These are phyloP conservation scores for Coffea humblotiana DNA, from an alignment of 305 asterid genomes.

Conservation along the genomic window DNA sequence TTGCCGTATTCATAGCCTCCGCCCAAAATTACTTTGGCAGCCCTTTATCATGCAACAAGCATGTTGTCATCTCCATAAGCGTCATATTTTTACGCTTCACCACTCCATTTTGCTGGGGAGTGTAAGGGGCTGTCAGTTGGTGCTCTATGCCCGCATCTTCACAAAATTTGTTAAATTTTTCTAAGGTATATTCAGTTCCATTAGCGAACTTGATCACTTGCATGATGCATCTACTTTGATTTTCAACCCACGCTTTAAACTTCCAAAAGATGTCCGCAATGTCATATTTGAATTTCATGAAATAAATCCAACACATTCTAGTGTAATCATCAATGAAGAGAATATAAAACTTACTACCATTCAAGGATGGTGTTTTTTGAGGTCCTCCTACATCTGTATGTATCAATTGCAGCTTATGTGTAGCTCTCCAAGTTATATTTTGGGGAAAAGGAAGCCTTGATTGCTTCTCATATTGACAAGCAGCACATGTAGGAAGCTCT, in stretches of 20 bases:
- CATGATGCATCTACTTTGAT: slow-evolving; percentile 5
- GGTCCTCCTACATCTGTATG: background rate
- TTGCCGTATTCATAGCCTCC: background rate
- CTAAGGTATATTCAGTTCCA: background rate
- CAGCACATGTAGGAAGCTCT: background rate
- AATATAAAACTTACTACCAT: background rate
- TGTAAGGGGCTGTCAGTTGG: too few species aligned
- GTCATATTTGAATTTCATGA: slow-evolving; percentile 7
- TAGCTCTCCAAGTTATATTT: background rate
- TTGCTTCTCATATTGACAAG: background rate
- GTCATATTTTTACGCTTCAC: too few species aligned
- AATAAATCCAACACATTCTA: background rate
- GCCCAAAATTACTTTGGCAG: slow-evolving; percentile 13
- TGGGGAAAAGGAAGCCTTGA: background rate
- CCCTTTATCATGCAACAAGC: background rate
- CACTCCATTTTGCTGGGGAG: too few species aligned
- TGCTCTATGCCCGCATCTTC: too few species aligned
- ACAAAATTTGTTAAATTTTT: too few species aligned
- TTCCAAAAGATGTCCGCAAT: slow-evolving; percentile 2
- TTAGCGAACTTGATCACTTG: slow-evolving; percentile 8
- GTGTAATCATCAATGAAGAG: background rate
- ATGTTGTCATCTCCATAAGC: too few species aligned
- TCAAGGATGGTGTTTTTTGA: background rate
- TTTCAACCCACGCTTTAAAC: background rate
- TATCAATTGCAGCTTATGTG: background rate